Conservation (phyloP, 2,329 filamentous ascomycete genomes). For the Neofusicoccum laricinum region DNA sequence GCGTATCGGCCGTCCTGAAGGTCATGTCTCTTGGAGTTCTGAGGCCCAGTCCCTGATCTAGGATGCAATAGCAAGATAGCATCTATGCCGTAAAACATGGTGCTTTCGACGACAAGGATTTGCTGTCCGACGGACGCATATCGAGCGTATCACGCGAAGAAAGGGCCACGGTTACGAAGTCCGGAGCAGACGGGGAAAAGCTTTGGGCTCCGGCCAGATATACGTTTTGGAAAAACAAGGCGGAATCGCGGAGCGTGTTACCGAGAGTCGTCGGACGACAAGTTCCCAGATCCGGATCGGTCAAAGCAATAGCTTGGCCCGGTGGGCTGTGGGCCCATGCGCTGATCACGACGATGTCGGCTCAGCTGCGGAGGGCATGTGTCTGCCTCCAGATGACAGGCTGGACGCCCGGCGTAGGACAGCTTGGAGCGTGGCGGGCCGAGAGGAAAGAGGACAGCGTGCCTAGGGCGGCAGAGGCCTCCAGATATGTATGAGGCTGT, state of each 20-base stretch:
- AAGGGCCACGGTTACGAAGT: not conserved
- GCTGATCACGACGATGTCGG: not conserved
- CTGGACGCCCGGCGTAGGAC: not conserved
- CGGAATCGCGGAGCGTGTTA: not conserved
- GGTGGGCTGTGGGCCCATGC: not conserved
- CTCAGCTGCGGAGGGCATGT: not conserved
- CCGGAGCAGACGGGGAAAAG: not conserved
- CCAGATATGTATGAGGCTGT: not conserved
- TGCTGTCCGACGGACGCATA: not conserved
- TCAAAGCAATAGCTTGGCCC: not conserved
- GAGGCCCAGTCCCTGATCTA: too few relatives aligned
- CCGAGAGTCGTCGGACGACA: not conserved
- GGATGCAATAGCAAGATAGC: too few relatives aligned
- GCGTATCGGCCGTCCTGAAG: too few relatives aligned
- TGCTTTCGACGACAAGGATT: too few relatives aligned
- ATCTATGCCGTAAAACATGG: too few relatives aligned
- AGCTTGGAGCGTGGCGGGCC: not conserved
- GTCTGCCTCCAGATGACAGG: not conserved
- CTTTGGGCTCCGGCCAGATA: not conserved
- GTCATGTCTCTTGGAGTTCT: too few relatives aligned
- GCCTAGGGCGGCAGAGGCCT: too few relatives aligned
- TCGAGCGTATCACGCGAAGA: not conserved
- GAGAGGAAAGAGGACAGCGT: too few relatives aligned
- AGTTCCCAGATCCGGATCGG: conserved; percentile 1
- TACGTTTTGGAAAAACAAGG: conserved; percentile 3